Evolutionary conservation across 805 yeast genomes (phyloP).

Genomic region (Saturnispora gosingensis): DNA sequence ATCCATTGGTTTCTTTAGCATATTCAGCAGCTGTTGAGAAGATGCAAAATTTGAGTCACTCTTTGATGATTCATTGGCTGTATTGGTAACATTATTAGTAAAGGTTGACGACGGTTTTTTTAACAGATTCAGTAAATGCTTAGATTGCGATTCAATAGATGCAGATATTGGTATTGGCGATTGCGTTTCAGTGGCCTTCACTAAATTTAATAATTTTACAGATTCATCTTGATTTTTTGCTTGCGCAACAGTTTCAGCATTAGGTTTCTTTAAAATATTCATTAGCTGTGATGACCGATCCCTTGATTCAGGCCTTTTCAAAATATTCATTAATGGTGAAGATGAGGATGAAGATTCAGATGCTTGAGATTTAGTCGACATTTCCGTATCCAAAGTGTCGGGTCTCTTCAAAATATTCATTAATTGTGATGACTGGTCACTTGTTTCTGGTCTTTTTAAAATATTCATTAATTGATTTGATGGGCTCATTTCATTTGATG

Average conservation of each 20-base stretch:
- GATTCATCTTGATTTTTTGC: not conserved
- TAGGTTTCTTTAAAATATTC: conserved; percentile 3
- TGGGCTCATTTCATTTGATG: conserved; percentile 3
- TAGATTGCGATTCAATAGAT: not conserved
- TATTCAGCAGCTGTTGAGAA: conserved; percentile 1
- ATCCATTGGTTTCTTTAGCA: not conserved
- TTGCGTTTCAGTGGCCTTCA: not conserved
- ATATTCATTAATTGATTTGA: conserved; percentile 7
- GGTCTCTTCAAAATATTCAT: conserved; percentile 4
- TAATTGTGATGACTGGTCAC: not conserved
- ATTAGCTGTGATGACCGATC: not conserved
- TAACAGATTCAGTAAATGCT: not conserved
- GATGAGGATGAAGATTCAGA: not conserved
- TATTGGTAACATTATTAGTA: not conserved
- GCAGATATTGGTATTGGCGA: not conserved
- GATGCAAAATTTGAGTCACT: not conserved
- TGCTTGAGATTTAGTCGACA: not conserved
- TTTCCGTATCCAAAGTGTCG: not conserved
- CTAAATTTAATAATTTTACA: conserved; percentile 1
- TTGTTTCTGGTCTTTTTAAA: conserved; percentile 4
- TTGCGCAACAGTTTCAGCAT: not conserved
- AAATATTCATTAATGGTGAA: not conserved
- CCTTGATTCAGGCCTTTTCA: not conserved
- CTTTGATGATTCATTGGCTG: not conserved
- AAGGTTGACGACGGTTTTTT: not conserved